Evolutionary conservation across 2,329 filamentous ascomycete genomes (phyloP).

Genomic region (Ceratocystis huliohia): DNA sequence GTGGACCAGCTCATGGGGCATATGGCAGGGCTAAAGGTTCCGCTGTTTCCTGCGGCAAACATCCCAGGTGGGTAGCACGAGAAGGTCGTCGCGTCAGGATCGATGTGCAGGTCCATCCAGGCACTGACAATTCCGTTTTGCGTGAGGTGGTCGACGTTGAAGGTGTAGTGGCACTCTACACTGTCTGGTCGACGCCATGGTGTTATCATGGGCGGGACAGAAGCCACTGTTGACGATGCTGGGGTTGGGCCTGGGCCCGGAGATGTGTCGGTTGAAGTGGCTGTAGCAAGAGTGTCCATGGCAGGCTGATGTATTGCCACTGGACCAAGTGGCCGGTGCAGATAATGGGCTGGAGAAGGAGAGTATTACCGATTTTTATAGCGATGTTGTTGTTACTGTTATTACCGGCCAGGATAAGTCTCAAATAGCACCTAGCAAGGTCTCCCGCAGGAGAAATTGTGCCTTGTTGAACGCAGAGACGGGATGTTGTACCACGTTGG

Average conservation of each 20-base stretch:
- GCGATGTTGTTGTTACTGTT: neutral
- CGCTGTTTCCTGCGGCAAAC: conserved; percentile 30
- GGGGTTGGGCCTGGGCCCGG: neutral
- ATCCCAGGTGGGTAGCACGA: conserved; percentile 33
- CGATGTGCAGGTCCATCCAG: conserved; percentile 30
- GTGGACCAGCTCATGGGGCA: conserved; percentile 33
- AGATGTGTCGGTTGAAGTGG: neutral
- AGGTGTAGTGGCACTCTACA: conserved; percentile 31
- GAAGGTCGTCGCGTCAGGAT: conserved; percentile 29
- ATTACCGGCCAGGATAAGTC: neutral
- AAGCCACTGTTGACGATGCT: neutral
- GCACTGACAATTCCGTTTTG: conserved; percentile 27
- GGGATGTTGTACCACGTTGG: neutral
- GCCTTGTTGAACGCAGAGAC: conserved; percentile 2
- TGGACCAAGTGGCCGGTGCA: neutral
- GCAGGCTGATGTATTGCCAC: neutral
- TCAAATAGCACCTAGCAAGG: neutral
- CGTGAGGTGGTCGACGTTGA: conserved; percentile 26
- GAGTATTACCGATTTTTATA: neutral
- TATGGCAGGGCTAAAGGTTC: conserved; percentile 32
- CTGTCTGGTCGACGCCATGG: conserved; percentile 29
- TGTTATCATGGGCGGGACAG: conserved; percentile 30
- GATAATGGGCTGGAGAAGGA: neutral
- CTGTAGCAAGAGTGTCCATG: conserved; percentile 14
- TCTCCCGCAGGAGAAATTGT: conserved; percentile 6